Conservation (phyloP, 345 rosid species). For the Bruguiera sexangula region DNA sequence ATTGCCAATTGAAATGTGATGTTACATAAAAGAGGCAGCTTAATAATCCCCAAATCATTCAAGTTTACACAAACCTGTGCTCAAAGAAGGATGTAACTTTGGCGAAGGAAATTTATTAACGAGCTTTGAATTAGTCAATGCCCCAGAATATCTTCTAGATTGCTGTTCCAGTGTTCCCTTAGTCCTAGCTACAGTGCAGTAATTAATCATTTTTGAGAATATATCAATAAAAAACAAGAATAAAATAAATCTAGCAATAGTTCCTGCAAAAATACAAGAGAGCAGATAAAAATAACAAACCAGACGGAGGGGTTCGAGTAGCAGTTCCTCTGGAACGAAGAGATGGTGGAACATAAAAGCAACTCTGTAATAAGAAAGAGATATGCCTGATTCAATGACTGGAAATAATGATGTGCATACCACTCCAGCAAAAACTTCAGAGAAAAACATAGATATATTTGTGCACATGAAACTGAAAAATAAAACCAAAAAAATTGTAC, state of each 20-base stretch:
- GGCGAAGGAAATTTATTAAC: conserved; percentile 37
- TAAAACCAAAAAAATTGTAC: conserved; percentile 22
- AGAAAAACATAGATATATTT: not conserved
- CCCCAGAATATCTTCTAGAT: conserved; percentile 45
- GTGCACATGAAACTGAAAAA: not conserved
- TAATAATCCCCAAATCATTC: not conserved
- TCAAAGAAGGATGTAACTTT: conserved; percentile 43
- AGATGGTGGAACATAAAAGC: conserved; percentile 85
- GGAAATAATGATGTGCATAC: not conserved
- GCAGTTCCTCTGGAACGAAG: conserved; percentile 56
- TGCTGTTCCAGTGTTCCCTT: conserved; percentile 54
- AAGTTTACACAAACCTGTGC: conserved; percentile 32
- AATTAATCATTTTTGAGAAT: no score
- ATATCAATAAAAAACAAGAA: not conserved
- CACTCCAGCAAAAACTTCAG: no score
- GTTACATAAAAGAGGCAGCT: not conserved
- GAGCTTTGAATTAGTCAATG: conserved; percentile 43
- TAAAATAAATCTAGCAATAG: not conserved
- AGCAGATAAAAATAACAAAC: conserved; percentile 23
- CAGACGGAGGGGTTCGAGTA: conserved; percentile 68
- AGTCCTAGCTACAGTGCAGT: conserved; percentile 39
- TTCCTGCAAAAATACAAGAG: not conserved
- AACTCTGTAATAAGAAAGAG: conserved; percentile 48
- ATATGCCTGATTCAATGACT: not conserved
- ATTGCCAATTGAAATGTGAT: not conserved